Conservation (phyloP, 2,329 filamentous ascomycete species). For the Parasarocladium wereldwijsianum region DNA sequence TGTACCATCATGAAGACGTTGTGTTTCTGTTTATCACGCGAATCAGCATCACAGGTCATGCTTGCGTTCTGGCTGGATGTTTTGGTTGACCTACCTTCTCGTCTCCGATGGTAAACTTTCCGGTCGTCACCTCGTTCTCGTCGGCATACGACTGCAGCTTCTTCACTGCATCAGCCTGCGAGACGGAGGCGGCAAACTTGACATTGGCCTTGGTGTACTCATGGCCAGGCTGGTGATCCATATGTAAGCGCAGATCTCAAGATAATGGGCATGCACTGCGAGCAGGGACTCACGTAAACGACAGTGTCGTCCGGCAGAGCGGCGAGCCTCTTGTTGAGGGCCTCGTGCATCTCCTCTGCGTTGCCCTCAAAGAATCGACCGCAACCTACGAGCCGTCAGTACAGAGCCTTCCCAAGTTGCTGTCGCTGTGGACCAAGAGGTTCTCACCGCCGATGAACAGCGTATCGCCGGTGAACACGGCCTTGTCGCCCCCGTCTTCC, state of each 20-base stretch:
- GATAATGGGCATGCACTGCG: not conserved
- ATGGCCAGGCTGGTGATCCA: constrained; percentile 57
- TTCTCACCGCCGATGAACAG: constrained; percentile 73
- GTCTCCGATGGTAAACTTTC: constrained; percentile 90
- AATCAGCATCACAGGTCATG: constrained; percentile 5
- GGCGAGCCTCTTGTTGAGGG: constrained; percentile 73
- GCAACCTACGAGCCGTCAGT: constrained; percentile 46
- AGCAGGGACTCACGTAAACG: constrained; percentile 55
- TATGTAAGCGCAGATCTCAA: not conserved
- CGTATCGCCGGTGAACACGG: constrained; percentile 91
- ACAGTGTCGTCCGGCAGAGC: constrained; percentile 77
- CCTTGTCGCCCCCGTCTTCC: constrained; percentile 61
- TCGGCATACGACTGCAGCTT: constrained; percentile 65
- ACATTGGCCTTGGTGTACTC: constrained; percentile 98
- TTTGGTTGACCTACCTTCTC: constrained; percentile 55
- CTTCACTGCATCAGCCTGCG: constrained; percentile 61
- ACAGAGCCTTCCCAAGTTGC: not conserved
- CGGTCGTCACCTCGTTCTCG: constrained; percentile 75
- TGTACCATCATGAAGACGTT: constrained; percentile 92
- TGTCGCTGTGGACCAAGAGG: not conserved
- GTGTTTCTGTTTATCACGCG: constrained; percentile 50
- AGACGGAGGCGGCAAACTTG: constrained; percentile 67
- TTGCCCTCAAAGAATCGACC: constrained; percentile 93
- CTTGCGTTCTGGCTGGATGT: not conserved
- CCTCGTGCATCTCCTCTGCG: constrained; percentile 80